Conservation (phyloP, 2,329 filamentous ascomycete species). For the Xylaria digitata region DNA sequence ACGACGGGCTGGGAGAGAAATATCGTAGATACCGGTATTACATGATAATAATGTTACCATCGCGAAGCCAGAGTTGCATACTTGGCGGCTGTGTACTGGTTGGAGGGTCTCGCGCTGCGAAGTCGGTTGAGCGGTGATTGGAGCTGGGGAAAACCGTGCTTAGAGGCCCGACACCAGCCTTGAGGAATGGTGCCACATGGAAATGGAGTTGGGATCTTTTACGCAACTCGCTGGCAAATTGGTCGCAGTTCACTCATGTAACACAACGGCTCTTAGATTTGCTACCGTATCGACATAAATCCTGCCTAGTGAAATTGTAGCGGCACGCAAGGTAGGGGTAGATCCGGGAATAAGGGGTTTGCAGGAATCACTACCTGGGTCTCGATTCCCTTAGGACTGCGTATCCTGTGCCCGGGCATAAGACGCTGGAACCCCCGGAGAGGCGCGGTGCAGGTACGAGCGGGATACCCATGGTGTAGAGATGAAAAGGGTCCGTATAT, state of each 20-base stretch:
- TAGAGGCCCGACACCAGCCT: conserved; percentile 15
- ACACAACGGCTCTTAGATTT: not conserved
- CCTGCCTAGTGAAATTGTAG: conserved; percentile 30
- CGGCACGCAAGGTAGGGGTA: conserved; percentile 38
- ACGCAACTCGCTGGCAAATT: conserved; percentile 23
- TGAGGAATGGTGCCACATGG: conserved; percentile 27
- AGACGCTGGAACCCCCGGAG: conserved; percentile 15
- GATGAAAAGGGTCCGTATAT: not conserved
- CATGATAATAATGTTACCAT: not conserved
- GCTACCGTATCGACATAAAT: not conserved
- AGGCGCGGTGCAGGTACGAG: conserved; percentile 38
- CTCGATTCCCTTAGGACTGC: conserved; percentile 40
- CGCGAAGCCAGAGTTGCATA: not conserved
- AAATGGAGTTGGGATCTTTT: conserved; percentile 11
- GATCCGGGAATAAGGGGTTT: not conserved
- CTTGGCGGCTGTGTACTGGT: not conserved
- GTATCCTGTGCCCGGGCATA: conserved; percentile 40
- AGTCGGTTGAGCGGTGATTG: not conserved
- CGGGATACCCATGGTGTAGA: conserved; percentile 8
- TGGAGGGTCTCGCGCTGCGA: not conserved
- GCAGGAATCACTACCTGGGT: conserved; percentile 17
- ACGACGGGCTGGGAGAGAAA: conserved; percentile 34
- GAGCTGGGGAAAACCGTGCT: not conserved
- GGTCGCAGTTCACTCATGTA: conserved; percentile 33
- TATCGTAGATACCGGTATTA: not conserved